A percentile compares a stretch with the other conserved stretches of the same genome.
Evolutionary conservation across 2,329 filamentous ascomycete genomes (phyloP).

Genomic region (Epicoccum sorghinum): DNA sequence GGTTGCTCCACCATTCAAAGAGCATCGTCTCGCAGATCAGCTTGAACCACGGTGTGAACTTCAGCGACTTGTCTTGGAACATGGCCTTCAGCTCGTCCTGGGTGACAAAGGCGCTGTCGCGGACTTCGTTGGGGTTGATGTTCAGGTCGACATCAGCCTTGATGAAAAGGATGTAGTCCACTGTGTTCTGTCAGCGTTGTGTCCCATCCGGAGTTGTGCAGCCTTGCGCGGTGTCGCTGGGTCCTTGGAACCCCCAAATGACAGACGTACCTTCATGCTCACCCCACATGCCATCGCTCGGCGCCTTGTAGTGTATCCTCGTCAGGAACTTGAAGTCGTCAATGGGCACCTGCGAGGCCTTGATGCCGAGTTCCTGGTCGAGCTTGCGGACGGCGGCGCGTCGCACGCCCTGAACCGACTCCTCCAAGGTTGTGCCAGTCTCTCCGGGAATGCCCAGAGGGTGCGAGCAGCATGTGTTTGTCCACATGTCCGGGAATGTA

Average conservation of each 20-base stretch:
- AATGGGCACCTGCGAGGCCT: conserved; percentile 83
- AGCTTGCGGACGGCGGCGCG: conserved; percentile 91
- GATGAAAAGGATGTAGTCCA: conserved; percentile 99
- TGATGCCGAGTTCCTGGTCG: conserved; percentile 93
- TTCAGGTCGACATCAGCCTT: conserved; percentile 81
- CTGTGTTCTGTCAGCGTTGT: conserved; percentile 54
- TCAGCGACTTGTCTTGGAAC: conserved; percentile 79
- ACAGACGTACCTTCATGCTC: conserved; percentile 86
- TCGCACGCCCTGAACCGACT: conserved; percentile 85
- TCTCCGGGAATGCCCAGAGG: conserved; percentile 90
- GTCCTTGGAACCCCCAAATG: no score
- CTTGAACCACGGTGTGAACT: conserved; percentile 99
- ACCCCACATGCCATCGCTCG: conserved; percentile 97
- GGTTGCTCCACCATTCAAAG: conserved; percentile 94
- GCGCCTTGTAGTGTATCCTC: conserved; percentile 96
- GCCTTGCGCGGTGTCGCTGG: no score
- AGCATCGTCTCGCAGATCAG: conserved; percentile 97
- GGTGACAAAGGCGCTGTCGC: conserved; percentile 82
- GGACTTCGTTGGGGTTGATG: conserved; percentile 86
- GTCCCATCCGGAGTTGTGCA: no score
- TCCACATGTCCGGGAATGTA: conserved; percentile 99
- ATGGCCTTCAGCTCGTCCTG: conserved; percentile 81
- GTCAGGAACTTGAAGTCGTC: conserved; percentile 94
- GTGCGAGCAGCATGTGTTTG: conserved; percentile 99
- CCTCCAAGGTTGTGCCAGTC: conserved; percentile 80